These are phyloP conservation scores for Termitomyces sp. DNA, from an alignment of 768 basidiomycete species.

Conservation along the genomic window DNA sequence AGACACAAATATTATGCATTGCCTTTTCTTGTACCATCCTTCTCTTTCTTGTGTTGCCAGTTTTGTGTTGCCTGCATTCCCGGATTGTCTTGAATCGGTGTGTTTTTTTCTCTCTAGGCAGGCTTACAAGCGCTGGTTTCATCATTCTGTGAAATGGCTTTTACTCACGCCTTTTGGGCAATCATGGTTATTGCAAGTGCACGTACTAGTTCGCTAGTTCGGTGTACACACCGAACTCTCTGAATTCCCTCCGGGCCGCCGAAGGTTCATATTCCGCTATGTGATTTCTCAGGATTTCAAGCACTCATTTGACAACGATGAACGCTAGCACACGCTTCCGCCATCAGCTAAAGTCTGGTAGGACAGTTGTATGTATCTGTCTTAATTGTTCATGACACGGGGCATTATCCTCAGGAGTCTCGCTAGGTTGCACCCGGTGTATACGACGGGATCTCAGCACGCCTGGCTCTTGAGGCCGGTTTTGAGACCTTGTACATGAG, in stretches of 20 bases:
- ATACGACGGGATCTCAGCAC: slow-evolving; percentile 46
- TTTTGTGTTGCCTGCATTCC: too few species aligned
- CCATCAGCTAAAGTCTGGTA: slow-evolving; percentile 2
- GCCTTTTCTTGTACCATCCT: slow-evolving; percentile 1
- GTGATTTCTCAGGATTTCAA: background rate
- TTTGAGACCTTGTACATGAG: slow-evolving; percentile 50
- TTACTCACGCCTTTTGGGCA: background rate
- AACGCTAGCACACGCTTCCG: slow-evolving; percentile 10
- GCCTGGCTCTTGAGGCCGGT: slow-evolving; percentile 45
- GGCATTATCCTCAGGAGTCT: background rate
- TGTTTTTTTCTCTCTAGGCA: background rate
- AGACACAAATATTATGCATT: slow-evolving; percentile 13
- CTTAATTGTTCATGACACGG: background rate
- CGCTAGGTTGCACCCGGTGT: slow-evolving; percentile 25
- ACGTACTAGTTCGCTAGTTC: too few species aligned
- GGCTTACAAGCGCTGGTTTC: background rate
- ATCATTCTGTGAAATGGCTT: too few species aligned
- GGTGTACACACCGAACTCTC: background rate
- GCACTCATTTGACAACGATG: background rate
- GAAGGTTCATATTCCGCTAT: too few species aligned
- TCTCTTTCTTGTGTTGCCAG: background rate
- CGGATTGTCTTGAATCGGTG: background rate
- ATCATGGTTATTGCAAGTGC: background rate
- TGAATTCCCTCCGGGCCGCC: background rate
- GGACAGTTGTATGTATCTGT: slow-evolving; percentile 3